phyloP scores from a whole-genome alignment of 1,284 basidiomycete species.

The Chalciporus sp. region DNA sequence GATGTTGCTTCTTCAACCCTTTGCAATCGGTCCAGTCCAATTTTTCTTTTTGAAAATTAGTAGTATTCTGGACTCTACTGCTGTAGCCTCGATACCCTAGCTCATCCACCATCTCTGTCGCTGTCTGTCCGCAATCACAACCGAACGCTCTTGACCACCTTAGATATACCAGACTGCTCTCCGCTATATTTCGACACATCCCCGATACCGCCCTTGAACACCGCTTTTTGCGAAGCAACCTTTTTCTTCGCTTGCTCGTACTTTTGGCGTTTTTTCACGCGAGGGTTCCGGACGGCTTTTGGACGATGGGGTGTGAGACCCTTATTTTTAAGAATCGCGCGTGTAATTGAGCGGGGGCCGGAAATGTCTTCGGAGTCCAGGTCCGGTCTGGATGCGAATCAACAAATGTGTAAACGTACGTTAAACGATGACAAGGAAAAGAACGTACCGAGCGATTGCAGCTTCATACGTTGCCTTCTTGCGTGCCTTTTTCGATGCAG shows the following conservation, averaged over 20 bases:
- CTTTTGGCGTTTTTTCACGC: constrained; percentile 91
- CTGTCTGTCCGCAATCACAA: constrained; percentile 36
- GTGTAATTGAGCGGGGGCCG: constrained; percentile 85
- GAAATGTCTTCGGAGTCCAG: constrained; percentile 51
- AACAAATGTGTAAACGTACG: constrained; percentile 1
- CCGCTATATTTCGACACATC: constrained; percentile 66
- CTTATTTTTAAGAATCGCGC: constrained; percentile 90
- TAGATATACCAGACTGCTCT: constrained; percentile 82
- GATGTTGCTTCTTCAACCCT: constrained; percentile 6
- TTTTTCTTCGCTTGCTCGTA: constrained; percentile 95
- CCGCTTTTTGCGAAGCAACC: constrained; percentile 82
- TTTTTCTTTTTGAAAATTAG: constrained; percentile 5
- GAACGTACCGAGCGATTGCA: constrained; percentile 62
- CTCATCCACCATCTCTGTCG: not conserved
- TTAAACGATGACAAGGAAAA: not conserved
- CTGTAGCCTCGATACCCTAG: constrained; percentile 14
- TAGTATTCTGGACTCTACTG: constrained; percentile 11
- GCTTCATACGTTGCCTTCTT: constrained; percentile 84
- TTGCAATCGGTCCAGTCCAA: constrained; percentile 4
- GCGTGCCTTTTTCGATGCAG: constrained; percentile 71
- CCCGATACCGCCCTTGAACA: constrained; percentile 84
- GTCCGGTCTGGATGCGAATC: constrained; percentile 39
- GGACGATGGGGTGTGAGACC: constrained; percentile 87
- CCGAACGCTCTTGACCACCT: constrained; percentile 83
- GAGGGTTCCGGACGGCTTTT: constrained; percentile 89